phyloP scores from a whole-genome alignment of 1,139 yeast species.

The Debaryomyces robertsiae region DNA sequence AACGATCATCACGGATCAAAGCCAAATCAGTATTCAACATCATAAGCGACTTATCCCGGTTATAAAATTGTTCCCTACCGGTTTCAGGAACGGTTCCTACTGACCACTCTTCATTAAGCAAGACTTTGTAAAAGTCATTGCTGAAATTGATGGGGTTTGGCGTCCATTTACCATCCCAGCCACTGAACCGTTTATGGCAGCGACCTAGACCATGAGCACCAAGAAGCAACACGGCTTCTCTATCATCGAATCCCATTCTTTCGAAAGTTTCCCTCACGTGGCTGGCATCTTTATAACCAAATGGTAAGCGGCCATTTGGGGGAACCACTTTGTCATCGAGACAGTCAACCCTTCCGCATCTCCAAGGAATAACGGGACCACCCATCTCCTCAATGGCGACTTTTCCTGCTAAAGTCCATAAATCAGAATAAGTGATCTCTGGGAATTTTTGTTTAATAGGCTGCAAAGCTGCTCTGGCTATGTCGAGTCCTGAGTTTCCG shows the following conservation, averaged over 20 bases:
- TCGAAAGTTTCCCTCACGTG: constrained; percentile 57
- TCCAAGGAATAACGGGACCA: constrained; percentile 61
- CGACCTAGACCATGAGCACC: constrained; percentile 72
- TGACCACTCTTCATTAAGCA: constrained; percentile 36
- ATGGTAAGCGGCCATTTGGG: constrained; percentile 63
- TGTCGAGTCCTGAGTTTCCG: constrained; percentile 62
- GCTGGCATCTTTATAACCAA: constrained; percentile 53
- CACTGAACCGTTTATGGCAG: constrained; percentile 55
- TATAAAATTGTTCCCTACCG: constrained; percentile 40
- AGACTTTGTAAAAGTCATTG: constrained; percentile 37
- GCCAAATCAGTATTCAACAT: constrained; percentile 69
- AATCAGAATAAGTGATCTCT: constrained; percentile 59
- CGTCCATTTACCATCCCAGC: constrained; percentile 51
- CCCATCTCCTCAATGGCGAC: constrained; percentile 63
- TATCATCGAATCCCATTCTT: constrained; percentile 64
- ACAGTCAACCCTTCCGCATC: constrained; percentile 64
- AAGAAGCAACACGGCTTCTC: constrained; percentile 61
- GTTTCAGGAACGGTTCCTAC: constrained; percentile 41
- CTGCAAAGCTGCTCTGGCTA: constrained; percentile 58
- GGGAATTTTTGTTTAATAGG: constrained; percentile 59
- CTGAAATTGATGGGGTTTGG: constrained; percentile 35
- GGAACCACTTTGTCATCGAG: constrained; percentile 54
- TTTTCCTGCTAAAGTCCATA: constrained; percentile 68
- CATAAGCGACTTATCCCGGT: constrained; percentile 49
- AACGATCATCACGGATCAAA: constrained; percentile 50